Conservation (phyloP, 1,284 basidiomycete genomes). For the Hemileccinum hortonii region DNA sequence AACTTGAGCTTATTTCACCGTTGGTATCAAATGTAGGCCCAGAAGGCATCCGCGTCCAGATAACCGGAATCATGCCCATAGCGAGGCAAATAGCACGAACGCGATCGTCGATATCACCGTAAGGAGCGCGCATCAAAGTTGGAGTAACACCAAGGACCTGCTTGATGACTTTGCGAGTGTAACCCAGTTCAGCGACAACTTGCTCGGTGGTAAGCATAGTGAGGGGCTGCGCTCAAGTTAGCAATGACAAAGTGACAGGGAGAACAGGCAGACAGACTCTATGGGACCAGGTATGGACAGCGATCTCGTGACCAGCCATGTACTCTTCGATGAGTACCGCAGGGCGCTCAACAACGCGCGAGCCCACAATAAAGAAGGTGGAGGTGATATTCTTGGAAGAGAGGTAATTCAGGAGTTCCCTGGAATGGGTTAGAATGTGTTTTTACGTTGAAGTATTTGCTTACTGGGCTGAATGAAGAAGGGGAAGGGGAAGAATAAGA, state of each 20-base stretch:
- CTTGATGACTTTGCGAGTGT: slow-evolving; percentile 86
- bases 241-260: background rate
- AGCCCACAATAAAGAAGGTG: slow-evolving; percentile 94
- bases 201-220: slow-evolving; percentile 84
- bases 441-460: slow-evolving; percentile 16
- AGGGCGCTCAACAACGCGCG: slow-evolving; percentile 82
- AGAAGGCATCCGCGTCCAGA: slow-evolving; percentile 68
- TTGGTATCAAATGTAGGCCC: slow-evolving; percentile 79
- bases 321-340: slow-evolving; percentile 80
- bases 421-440: slow-evolving; percentile 26
- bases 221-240: slow-evolving; percentile 48
- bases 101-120: slow-evolving; percentile 76
- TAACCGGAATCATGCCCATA: slow-evolving; percentile 79
- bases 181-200: slow-evolving; percentile 92
- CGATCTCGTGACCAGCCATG: slow-evolving; percentile 80
- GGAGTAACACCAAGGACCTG: slow-evolving; percentile 77
- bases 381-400: slow-evolving; percentile 64
- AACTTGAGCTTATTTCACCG: slow-evolving; percentile 40
- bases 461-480: slow-evolving; percentile 46
- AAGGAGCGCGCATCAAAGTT: slow-evolving; percentile 63
- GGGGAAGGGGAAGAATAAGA: background rate
- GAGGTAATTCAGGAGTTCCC: slow-evolving; percentile 70
- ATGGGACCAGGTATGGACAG: slow-evolving; percentile 79
- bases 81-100: slow-evolving; percentile 81
- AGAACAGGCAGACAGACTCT: slow-evolving; percentile 38